A percentile compares a stretch with the other conserved stretches of the same genome.
Conservation (phyloP, 169 alveolate genomes). For the Eimeria sp. region DNA sequence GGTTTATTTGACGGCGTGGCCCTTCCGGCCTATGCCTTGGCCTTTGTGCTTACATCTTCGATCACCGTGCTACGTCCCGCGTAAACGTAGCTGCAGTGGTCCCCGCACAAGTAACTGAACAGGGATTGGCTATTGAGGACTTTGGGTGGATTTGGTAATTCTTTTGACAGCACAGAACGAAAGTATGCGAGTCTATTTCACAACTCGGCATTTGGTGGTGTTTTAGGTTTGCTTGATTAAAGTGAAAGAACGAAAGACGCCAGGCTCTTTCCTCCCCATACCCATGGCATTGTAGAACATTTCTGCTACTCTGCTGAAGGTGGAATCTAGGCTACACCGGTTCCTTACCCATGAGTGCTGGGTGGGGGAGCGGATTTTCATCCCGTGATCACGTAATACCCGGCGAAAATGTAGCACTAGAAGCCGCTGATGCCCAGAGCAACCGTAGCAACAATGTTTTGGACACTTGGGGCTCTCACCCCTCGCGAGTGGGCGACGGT, state of each 20-base stretch:
- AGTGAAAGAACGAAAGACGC: neutral
- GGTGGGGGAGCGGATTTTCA: conserved; percentile 11
- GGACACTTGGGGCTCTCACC: conserved; percentile 71
- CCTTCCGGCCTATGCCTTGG: neutral
- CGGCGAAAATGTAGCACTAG: conserved; percentile 7
- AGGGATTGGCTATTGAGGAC: neutral
- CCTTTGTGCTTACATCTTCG: neutral
- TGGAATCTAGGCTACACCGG: neutral
- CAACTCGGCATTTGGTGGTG: neutral
- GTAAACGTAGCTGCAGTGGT: neutral
- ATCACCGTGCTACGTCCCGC: neutral
- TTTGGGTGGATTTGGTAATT: neutral
- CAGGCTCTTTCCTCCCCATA: neutral
- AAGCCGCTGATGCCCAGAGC: conserved; percentile 10
- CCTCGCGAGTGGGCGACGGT: conserved; percentile 66
- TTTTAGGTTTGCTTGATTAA: neutral
- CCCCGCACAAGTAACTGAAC: neutral
- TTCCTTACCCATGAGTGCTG: conserved; percentile 53
- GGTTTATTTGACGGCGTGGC: neutral
- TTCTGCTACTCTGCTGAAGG: conserved; percentile 8
- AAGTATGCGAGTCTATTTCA: neutral
- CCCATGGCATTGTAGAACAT: neutral
- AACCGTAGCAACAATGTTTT: neutral
- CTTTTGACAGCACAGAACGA: neutral
- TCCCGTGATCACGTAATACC: neutral